Percentiles rank a stretch among this genome's conserved stretches.
phyloP scores from a whole-genome alignment of 1,284 basidiomycete species.

The Fistulinella staudtii region DNA sequence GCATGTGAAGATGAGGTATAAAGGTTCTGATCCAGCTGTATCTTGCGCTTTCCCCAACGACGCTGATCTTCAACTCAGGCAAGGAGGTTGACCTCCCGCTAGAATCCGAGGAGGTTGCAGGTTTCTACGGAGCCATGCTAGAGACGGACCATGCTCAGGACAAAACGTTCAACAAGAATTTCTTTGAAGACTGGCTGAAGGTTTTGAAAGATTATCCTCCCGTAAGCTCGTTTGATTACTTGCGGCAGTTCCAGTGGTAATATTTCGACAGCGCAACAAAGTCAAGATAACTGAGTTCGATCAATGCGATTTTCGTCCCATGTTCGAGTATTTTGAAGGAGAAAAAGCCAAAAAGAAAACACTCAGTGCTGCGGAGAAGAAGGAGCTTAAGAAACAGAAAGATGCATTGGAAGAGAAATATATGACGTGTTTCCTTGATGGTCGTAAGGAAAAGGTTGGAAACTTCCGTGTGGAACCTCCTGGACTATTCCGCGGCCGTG shows the following conservation, averaged over 20 bases:
- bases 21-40: slow-evolving; percentile 53
- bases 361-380: slow-evolving; percentile 84
- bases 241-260: slow-evolving; percentile 4
- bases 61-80: slow-evolving; percentile 46
- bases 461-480: slow-evolving; percentile 99
- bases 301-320: slow-evolving; percentile 91
- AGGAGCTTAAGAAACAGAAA: slow-evolving; percentile 81
- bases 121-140: slow-evolving; percentile 92
- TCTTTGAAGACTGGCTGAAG: slow-evolving; percentile 87
- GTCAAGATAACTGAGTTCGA: slow-evolving; percentile 77
- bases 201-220: slow-evolving; percentile 83
- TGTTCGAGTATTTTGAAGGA: slow-evolving; percentile 90
- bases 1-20: slow-evolving; percentile 92
- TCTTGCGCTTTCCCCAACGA: slow-evolving; percentile 4
- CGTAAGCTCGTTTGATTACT: slow-evolving; percentile 46
- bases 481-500: slow-evolving; percentile 94
- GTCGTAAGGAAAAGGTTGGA: slow-evolving; percentile 95
- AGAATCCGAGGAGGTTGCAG: slow-evolving; percentile 94
- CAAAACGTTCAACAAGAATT: slow-evolving; percentile 89
- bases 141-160: slow-evolving; percentile 94
- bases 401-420: slow-evolving; percentile 85
- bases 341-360: slow-evolving; percentile 94
- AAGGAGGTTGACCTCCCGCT: slow-evolving; percentile 76
- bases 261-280: slow-evolving; percentile 52
- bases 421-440: slow-evolving; percentile 84